These are phyloP conservation scores for Zelopaecilomyces penicillatus DNA, from an alignment of 2,329 filamentous ascomycete genomes.

Conservation along the genomic window DNA sequence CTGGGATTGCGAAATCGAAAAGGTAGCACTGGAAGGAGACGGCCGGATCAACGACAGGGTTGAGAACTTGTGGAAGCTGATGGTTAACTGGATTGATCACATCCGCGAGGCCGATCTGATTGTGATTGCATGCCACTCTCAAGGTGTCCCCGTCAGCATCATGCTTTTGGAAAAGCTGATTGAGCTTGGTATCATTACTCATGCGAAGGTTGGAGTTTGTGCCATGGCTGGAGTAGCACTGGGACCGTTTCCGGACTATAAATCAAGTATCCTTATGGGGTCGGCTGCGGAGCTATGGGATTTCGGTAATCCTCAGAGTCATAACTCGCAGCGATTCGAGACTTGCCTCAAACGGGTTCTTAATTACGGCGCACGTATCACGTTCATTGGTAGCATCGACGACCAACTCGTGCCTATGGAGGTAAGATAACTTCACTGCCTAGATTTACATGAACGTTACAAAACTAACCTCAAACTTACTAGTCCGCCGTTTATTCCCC, in stretches of 20 bases:
- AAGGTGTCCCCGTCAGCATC: slow-evolving; percentile 87
- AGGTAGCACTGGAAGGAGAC: slow-evolving; percentile 89
- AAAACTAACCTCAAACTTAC: slow-evolving; percentile 19
- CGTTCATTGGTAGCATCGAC: slow-evolving; percentile 90
- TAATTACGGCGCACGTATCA: slow-evolving; percentile 70
- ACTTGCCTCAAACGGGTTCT: slow-evolving; percentile 66
- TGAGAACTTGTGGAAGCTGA: slow-evolving; percentile 84
- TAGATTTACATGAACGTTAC: neutral
- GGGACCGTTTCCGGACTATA: slow-evolving; percentile 87
- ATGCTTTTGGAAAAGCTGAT: slow-evolving; percentile 92
- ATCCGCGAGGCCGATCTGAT: slow-evolving; percentile 84
- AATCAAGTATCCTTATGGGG: slow-evolving; percentile 78
- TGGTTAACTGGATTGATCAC: slow-evolving; percentile 91
- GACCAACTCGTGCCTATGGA: slow-evolving; percentile 93
- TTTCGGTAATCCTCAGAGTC: slow-evolving; percentile 73
- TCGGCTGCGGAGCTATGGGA: slow-evolving; percentile 93
- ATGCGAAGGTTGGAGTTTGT: slow-evolving; percentile 74
- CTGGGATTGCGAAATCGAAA: slow-evolving; percentile 74
- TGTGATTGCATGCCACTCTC: slow-evolving; percentile 86
- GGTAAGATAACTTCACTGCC: slow-evolving; percentile 34
- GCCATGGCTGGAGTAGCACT: slow-evolving; percentile 87
- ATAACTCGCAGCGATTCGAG: slow-evolving; percentile 75
- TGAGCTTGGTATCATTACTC: slow-evolving; percentile 73
- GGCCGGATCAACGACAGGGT: slow-evolving; percentile 85
- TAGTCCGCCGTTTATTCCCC: slow-evolving; percentile 79